Base-by-base conservation (phyloP, 768 basidiomycete species). In the Amylocystis lapponica region DNA sequence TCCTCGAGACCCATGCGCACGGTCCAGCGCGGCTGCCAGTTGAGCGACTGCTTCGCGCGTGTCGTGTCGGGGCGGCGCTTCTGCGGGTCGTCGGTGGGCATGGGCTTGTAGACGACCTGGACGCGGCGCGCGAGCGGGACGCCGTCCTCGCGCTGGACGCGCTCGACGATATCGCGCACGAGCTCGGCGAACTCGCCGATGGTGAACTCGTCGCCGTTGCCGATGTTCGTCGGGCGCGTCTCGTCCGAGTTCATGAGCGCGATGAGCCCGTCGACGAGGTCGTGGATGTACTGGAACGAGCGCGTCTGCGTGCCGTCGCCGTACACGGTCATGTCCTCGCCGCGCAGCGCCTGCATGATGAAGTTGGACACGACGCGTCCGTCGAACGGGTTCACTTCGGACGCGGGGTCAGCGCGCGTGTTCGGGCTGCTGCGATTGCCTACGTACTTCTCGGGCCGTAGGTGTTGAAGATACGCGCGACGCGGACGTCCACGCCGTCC, bases 281-380 rank as follows among this genome's bases (percentile, higher is more conserved):
- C 96, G 70, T 99, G 96, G 47, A 99, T 83, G 68, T 95, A 99
- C 68, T 95, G 93, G 80, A 95, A 93, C 11, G 93, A 95, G 47
- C 92, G 86, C 17, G 92, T 94, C 70, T 95, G 92, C 33, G 67
- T 79, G 52, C 92, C 92, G 60, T 97, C 92, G 39, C 93, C 91
- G 60, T 94, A 95, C 34, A 97, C 91, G 36, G 94, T 97, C 76
- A 99, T 86, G 66, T 97, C 89, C 66, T 98, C 85, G 38, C 92
- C 94, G 56, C 84, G 87, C 41, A 99, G 79, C 13, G 96, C 96
- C 57, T 97, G 94, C 39, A 98, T 88, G 61, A 96, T 95, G 66
- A 99, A 99, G 70, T 99, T 99, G 59, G 92, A 95, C 21, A 99
- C 96, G 52, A 99, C 94, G 45, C 96, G 89, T 12, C 96, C 96